Base-by-base conservation (phyloP, 495 filamentous ascomycete genomes). In the Neurospora sp. region DNA sequence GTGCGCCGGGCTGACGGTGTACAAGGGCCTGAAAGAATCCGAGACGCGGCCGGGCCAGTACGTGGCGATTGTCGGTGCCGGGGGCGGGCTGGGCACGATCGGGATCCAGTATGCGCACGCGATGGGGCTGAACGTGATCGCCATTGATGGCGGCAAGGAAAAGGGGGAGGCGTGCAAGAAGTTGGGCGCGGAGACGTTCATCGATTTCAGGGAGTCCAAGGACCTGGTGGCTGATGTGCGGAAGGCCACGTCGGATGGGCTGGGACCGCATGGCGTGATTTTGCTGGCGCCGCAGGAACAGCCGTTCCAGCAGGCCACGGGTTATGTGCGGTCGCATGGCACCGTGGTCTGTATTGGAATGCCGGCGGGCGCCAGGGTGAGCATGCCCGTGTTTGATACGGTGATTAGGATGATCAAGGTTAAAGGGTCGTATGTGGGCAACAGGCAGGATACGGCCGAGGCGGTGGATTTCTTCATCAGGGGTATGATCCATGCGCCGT, bases 341-440 rank as follows among this genome's bases (percentile, higher is more conserved):
- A 86, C 87, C 16, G 89, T 96, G 72, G 88, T 97, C 61, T 90
- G 90, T 73, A 93, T 98, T 72, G 94, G 94, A 70, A 82, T 97
- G 12, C 94, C 94, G 1, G 91, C 91, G 1, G 84, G 87, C 41
- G 94, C 94, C 3, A 92, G 84, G 80, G 84, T 97, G 44, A 89
- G 88, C 73, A 93, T 93, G 12, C 91, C 92, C 4, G 92, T 97
- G 27, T 95, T 97, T 79, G 87, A 91, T 74, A 91, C 91, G 1
- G 94, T 97, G 16, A 87, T 93, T 75, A 76, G 83, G 68, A 96
- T 97, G 92, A 90, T 97, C 81, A 91, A 82, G 72, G 96, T 98
- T 84, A 93, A 92, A 83, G 94, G 94, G 65, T 92, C 89, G 73
- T 97, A 97, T 79, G 94, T 98, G 69, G 94, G 94, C 40, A 97